Base-by-base conservation (phyloP, 495 filamentous ascomycete species). In the Corynascus novoguineensis region DNA sequence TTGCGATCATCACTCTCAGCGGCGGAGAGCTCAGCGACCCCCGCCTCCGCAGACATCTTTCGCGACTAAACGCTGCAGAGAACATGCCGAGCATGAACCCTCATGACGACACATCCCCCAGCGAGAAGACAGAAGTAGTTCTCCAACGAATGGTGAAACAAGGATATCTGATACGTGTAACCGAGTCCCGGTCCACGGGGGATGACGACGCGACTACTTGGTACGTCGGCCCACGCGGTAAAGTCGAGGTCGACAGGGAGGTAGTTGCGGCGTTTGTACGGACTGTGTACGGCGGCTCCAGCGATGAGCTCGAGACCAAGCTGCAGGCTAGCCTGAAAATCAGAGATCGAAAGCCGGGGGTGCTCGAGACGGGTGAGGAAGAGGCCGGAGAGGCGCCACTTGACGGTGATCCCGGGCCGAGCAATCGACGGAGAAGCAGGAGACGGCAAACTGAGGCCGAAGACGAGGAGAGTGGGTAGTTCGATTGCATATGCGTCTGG, bases 141-240 rank as follows among this genome's bases (percentile, higher is more conserved):
- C 71, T 98, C 9, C 78, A 84, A 57, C 81, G 83, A 41, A 86
- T 97, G 72, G 75, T 83, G 44, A 87, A 79, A 57, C 89, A 97
- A 41, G 88, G 88, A 0, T 98, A 97, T 64, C 71, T 98, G 1
- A 75, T 88, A 25, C 87, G 82, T 55, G 78, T 83, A n/a, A 78
- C 81, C 46, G 87, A 91, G 50, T 74, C 76, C 65, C 80, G 81
- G 32, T 34, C 37, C 1, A 56, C 42, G 5, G 76, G 75, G 1
- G 86, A 84, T n/a, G 87, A 91, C 21, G 89, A 95, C 55, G 69
- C 78, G 5, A 78, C 89, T 10, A 88, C 86, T 49, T 96, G 84
- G 74, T 81, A 86, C 56, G 79, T 95, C 25, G 91, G 90, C 3
- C 86, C 89, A 29, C 78, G 93, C 32, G 93, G 90, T 14, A 96